Evolutionary conservation across 257 asterid species (phyloP), one percentile per base, ranked within the genome.

Genomic region (Scutellaria minor): DNA sequence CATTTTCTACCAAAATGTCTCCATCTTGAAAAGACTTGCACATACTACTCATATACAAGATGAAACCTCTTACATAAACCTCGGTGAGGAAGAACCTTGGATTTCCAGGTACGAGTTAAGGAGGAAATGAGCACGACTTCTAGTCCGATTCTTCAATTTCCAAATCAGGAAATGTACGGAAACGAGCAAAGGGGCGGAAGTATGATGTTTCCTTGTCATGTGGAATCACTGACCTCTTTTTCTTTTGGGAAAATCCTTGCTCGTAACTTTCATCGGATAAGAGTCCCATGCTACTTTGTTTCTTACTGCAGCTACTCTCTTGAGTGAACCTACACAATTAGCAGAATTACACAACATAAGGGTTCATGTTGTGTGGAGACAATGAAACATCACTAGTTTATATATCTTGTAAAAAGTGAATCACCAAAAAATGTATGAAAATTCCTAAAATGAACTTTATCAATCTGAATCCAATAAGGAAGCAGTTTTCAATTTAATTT

Each of bases 71-170:
- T 31, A 3, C 37, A 31, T 2, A 31, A 31, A 31, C 4, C 37
- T 31, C 5, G 37, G 37, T 31, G 37, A 31, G 37, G 37, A 31
- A 31, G 37, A 31, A 4, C 37, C 37, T 31, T 3, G 37, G 37
- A 31, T 31, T 31, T 31, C 37, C 37, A 31, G 37, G 37, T 31
- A 31, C 5, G 5, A 31, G 5, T 31, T 31, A 31, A 31, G 4
- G 37, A 31, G 37, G 37, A 31, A 31, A 31, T 5, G 37, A 31
- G 37, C 37, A 31, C 5, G 24, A 7, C n/a, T 4, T 5, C 79
- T 82, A 90, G 18, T 92, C 98, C 2, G 96, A 88, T 57, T 88
- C 93, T 47, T 78, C 78, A 9, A 65, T 71, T 69, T 94, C 97
- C 31, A 74, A 5, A 5, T 79, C 77, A 61, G 97, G 95, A 64